Evolutionary conservation across 2,329 filamentous ascomycete genomes (phyloP), one percentile per base, ranked within the genome.

Genomic region (Ceratocystis destructans): DNA sequence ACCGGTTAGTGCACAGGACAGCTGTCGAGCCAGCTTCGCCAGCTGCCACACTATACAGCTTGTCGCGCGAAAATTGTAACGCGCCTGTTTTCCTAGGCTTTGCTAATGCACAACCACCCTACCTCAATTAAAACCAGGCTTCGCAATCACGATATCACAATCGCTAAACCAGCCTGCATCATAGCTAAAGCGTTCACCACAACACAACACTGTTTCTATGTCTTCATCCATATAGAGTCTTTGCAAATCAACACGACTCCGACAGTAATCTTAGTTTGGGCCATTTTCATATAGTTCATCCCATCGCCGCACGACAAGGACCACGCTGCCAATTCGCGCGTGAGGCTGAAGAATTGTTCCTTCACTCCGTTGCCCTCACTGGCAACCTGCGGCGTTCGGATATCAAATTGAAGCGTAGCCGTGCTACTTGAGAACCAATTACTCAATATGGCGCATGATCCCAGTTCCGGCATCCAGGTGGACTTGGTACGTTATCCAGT

Each of bases 391-490:
- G 37, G 37, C 12, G 3, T 15, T 41, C 4, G 10, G 37, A 15
- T 41, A 41, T 41, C 37, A 10, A 41, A 5, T 41, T 41, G 37
- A 41, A 3, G 37, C 37, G 37, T 15, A 41, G 10, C 12, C 37
- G 37, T 41, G 37, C 37, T 41, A 41, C 37, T 41, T 15, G 37
- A 12, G 37, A 41, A 41, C 37, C 37, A 41, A 41, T 41, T 41
- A 41, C 37, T 68, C 70, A 74, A 48, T 68, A 77, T 77, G 76
- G 75, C 76, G 71, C 75, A 76, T 62, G 76, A 78, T 69, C 76
- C 76, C 61, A 78, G 76, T 70, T 72, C 75, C 71, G 75, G 74
- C 70, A 75, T 78, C 70, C 75, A 77, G 33, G 74, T 74, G 73
- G 76, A 78, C 70, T 73, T 78, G 67, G 76, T 78, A 72, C 66